Percentiles rank a stretch among this genome's conserved stretches.
phyloP scores from a whole-genome alignment of 495 filamentous ascomycete genomes.

The Penicillium chermesinum region DNA sequence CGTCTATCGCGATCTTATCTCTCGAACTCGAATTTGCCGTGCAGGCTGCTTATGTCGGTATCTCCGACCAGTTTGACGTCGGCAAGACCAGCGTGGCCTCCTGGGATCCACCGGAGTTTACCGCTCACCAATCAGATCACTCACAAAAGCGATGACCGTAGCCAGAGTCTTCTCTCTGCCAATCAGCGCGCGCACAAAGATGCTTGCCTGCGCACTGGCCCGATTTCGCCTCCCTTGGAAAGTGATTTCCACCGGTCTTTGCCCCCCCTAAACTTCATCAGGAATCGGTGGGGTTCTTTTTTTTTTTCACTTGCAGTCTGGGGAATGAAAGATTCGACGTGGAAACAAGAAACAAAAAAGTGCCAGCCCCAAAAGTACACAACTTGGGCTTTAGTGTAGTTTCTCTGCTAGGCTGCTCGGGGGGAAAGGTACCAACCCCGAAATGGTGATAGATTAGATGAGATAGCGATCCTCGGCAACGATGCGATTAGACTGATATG shows the following conservation, averaged over 20 bases:
- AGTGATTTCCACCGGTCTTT: constrained; percentile 21
- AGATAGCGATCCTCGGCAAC: constrained; percentile 11
- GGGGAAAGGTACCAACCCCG: too few relatives aligned
- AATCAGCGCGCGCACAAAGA: constrained; percentile 21
- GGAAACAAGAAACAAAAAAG: constrained; percentile 1
- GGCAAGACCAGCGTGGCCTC: constrained; percentile 12
- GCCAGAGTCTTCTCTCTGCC: constrained; percentile 1
- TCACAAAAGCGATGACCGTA: constrained; percentile 26
- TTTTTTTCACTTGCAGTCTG: constrained; percentile 25
- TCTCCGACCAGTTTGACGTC: neutral
- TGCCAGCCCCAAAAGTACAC: constrained; percentile 5
- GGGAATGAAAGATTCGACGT: constrained; percentile 11
- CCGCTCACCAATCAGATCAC: constrained; percentile 21
- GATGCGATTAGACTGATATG: constrained; percentile 24
- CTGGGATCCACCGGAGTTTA: neutral
- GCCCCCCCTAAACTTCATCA: constrained; percentile 24
- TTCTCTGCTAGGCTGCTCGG: neutral
- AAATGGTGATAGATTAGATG: constrained; percentile 23
- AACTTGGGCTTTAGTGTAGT: constrained; percentile 2
- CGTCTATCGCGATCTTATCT: too few relatives aligned
- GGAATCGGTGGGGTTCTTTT: constrained; percentile 28
- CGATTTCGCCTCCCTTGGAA: constrained; percentile 21
- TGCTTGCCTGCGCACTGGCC: constrained; percentile 27
- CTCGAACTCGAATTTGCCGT: too few relatives aligned
- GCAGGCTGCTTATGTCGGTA: too few relatives aligned